Conservation (phyloP, 2,329 filamentous ascomycete genomes). For the Pochonia chlamydosporia region DNA sequence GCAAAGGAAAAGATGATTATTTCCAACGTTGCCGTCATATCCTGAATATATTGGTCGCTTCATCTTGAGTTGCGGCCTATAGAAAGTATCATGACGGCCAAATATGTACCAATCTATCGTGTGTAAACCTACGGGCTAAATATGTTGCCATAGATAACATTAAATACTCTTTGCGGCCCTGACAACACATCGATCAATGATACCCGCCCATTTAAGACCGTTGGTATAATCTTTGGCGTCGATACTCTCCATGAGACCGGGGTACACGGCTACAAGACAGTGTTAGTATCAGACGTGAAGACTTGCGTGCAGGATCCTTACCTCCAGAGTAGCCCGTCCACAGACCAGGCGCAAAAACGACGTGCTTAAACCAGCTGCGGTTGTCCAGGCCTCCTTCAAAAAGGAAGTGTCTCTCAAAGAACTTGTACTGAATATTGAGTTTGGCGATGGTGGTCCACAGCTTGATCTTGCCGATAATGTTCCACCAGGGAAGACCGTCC, state of each 20-base stretch:
- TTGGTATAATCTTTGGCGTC: conserved; percentile 53
- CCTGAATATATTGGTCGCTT: too few relatives aligned
- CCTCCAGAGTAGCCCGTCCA: conserved; percentile 88
- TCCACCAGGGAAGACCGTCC: conserved; percentile 70
- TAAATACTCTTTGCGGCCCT: conserved; percentile 37
- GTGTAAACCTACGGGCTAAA: too few relatives aligned
- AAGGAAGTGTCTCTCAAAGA: conserved; percentile 74
- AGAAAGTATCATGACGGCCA: too few relatives aligned
- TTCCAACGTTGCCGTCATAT: too few relatives aligned
- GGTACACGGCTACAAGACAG: conserved; percentile 46
- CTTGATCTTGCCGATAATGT: conserved; percentile 61
- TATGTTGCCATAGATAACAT: conserved; percentile 3
- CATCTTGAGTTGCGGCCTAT: too few relatives aligned
- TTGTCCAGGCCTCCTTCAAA: conserved; percentile 71
- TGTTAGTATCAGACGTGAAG: conserved; percentile 8
- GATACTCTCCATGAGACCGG: conserved; percentile 57
- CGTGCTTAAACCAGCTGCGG: conserved; percentile 87
- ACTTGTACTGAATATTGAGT: conserved; percentile 78
- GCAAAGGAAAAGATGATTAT: too few relatives aligned
- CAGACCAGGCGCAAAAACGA: conserved; percentile 83
- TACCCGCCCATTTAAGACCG: conserved; percentile 52
- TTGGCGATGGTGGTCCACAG: conserved; percentile 57
- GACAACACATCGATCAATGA: conserved; percentile 47
- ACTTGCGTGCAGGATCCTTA: conserved; percentile 27
- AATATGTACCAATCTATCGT: too few relatives aligned